These are phyloP conservation scores for Discostella stelligeroides DNA, from an alignment of 108 stramenopile genomes.

Conservation along the genomic window DNA sequence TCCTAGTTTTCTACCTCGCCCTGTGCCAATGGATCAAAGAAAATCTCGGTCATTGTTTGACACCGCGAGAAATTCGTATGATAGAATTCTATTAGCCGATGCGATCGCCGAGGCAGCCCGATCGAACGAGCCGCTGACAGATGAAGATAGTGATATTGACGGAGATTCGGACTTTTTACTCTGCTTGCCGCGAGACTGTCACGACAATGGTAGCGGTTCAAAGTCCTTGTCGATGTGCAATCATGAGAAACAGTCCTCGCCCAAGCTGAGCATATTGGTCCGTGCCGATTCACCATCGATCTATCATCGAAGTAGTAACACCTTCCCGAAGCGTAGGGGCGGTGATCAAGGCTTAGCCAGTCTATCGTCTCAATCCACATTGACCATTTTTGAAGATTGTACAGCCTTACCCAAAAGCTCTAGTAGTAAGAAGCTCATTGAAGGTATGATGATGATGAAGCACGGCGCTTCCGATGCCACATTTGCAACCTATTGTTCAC, in stretches of 20 bases:
- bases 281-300: constrained; percentile 17
- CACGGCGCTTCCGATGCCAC: constrained; percentile 11
- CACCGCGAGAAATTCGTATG: constrained; percentile 12
- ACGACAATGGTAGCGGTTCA: neutral
- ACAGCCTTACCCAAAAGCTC: neutral
- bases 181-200: constrained; percentile 4
- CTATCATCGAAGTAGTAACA: neutral
- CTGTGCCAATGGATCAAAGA: constrained; percentile 5
- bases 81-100: constrained; percentile 29
- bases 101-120: constrained; percentile 39
- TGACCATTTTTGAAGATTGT: constrained; percentile 16
- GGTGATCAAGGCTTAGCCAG: neutral
- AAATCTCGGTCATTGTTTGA: constrained; percentile 29
- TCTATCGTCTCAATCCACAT: neutral
- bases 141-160: constrained; percentile 33
- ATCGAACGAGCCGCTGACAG: constrained; percentile 37
- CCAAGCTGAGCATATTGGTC: neutral
- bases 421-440: neutral
- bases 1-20: constrained; percentile 34
- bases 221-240: neutral
- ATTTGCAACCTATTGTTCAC: constrained; percentile 11
- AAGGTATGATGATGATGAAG: neutral
- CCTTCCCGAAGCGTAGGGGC: neutral
- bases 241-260: neutral
- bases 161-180: constrained; percentile 26